Percentiles rank a stretch among this genome's conserved stretches.
Evolutionary conservation across 306 rosid species (phyloP).

Genomic region (Mimosa pudica): DNA sequence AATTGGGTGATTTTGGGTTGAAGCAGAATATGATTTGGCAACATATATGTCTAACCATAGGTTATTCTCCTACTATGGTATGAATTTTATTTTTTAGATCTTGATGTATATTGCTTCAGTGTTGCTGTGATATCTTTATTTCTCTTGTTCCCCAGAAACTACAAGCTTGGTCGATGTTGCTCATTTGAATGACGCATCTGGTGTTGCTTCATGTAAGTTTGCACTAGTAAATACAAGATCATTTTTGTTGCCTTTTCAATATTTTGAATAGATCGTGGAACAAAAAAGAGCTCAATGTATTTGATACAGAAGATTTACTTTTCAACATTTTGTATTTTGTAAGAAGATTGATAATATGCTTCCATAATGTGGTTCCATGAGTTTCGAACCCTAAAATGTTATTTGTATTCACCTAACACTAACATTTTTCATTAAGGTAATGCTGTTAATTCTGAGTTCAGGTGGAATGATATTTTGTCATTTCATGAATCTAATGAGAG

Average conservation of each 20-base stretch:
- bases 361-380: constrained; percentile 29
- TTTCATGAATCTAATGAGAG: constrained; percentile 46
- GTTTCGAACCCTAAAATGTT: constrained; percentile 19
- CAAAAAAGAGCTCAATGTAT: not conserved
- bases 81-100: constrained; percentile 27
- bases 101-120: constrained; percentile 3
- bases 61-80: constrained; percentile 85
- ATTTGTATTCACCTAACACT: not conserved
- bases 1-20: constrained; percentile 51
- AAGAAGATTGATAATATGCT: not conserved
- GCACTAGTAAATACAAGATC: constrained; percentile 1
- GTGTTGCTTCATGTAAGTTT: constrained; percentile 47
- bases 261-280: constrained; percentile 26
- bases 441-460: constrained; percentile 40
- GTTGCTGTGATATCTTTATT: not conserved
- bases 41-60: constrained; percentile 61
- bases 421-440: constrained; percentile 40
- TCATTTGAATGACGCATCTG: constrained; percentile 28
- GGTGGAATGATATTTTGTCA: constrained; percentile 45
- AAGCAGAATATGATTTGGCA: constrained; percentile 50
- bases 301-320: constrained; percentile 15
- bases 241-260: constrained; percentile 23
- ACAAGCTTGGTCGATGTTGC: constrained; percentile 26
- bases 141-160: constrained; percentile 41
- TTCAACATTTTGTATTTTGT: not conserved